Conservation (phyloP, 2,329 filamentous ascomycete species). For the Trichoderma guizhouense region DNA sequence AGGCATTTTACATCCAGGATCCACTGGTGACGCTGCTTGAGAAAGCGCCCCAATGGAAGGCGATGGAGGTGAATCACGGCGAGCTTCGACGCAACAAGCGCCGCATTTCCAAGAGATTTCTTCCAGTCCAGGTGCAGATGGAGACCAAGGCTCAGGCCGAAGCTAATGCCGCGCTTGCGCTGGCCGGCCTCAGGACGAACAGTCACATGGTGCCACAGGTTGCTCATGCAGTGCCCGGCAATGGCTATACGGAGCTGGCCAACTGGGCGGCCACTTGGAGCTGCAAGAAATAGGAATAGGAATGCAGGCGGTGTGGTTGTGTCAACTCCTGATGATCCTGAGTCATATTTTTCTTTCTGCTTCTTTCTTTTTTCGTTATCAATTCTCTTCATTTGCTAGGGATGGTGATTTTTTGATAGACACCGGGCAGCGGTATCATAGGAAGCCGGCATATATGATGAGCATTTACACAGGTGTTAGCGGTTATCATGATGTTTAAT, state of each 20-base stretch:
- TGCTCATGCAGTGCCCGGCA: neutral
- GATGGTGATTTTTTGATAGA: neutral
- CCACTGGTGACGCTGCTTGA: slow-evolving; percentile 24
- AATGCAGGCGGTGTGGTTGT: neutral
- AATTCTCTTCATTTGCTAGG: neutral
- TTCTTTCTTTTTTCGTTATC: neutral
- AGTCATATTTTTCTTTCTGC: neutral
- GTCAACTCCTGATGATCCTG: neutral
- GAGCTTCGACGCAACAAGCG: slow-evolving; percentile 2
- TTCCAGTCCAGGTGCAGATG: neutral
- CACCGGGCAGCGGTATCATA: neutral
- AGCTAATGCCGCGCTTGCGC: slow-evolving; percentile 22
- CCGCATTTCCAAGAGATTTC: neutral
- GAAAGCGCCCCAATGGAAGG: slow-evolving; percentile 21
- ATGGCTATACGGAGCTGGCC: neutral
- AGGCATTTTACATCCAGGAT: slow-evolving; percentile 27
- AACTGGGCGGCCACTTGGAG: slow-evolving; percentile 10
- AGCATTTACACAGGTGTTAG: slow-evolving; percentile 18
- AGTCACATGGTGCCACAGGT: slow-evolving; percentile 21
- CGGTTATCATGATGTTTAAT: slow-evolving; percentile 11
- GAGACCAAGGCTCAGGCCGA: slow-evolving; percentile 23
- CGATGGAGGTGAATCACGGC: slow-evolving; percentile 17
- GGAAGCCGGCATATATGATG: slow-evolving; percentile 9
- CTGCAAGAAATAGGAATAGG: slow-evolving; percentile 11
- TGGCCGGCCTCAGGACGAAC: slow-evolving; percentile 25